phyloP scores from a whole-genome alignment of 306 rosid species.

The Canavalia gladiata region DNA sequence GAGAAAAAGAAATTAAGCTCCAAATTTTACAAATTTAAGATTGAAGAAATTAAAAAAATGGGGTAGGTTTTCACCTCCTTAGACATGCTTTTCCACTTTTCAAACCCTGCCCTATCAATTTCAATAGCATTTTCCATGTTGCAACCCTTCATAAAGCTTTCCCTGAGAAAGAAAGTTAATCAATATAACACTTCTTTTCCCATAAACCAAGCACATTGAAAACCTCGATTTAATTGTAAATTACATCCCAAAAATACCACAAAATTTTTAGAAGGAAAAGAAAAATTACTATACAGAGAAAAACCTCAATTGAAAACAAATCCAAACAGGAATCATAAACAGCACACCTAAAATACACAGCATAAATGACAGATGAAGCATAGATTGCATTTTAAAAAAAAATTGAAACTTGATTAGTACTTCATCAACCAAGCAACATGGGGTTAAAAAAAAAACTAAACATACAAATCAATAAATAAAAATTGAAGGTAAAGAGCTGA shows the following conservation, averaged over 20 bases:
- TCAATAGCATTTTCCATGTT: constrained; percentile 35
- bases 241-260: not conserved
- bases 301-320: constrained; percentile 28
- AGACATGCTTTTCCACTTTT: constrained; percentile 66
- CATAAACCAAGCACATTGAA: constrained; percentile 24
- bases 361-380: not conserved
- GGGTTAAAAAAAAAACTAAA: not conserved
- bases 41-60: constrained; percentile 1
- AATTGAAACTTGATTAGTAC: not conserved
- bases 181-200: not conserved
- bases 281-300: not conserved
- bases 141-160: constrained; percentile 46
- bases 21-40: constrained; percentile 3
- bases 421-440: not conserved
- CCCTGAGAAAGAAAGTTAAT: constrained; percentile 53
- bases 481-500: not conserved
- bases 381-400: not conserved
- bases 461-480: not conserved
- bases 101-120: constrained; percentile 62
- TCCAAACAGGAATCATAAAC: not conserved
- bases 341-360: not conserved
- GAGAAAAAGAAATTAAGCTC: constrained; percentile 23
- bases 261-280: constrained; percentile 10
- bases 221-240: constrained; percentile 12
- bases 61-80: constrained; percentile 51